A percentile compares a stretch with the other conserved stretches of the same genome.
These are phyloP conservation scores for Annona squamosa DNA, from an alignment of 164 flowering plant species.

Conservation along the genomic window DNA sequence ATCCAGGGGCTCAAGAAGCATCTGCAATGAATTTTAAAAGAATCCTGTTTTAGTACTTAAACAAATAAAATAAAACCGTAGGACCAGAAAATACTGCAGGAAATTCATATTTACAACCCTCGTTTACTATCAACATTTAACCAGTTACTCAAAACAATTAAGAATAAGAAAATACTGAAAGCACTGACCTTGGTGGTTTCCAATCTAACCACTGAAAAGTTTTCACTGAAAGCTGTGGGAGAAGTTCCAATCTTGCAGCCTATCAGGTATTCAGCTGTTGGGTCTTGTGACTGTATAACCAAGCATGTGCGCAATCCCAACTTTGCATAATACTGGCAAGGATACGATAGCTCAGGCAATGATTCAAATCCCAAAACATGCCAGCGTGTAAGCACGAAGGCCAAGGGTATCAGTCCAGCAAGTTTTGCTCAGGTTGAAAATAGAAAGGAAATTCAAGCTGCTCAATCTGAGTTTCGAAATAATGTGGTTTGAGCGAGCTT, in stretches of 20 bases:
- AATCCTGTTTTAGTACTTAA: background rate
- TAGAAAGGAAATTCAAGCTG: no score
- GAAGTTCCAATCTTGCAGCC: constrained; percentile 73
- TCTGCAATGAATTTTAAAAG: constrained; percentile 31
- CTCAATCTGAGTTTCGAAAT: no score
- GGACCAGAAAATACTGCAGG: no score
- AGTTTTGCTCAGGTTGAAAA: no score
- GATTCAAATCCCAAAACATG: background rate
- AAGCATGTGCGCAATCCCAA: constrained; percentile 70
- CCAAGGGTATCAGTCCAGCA: no score
- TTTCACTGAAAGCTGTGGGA: constrained; percentile 37
- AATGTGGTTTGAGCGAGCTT: no score
- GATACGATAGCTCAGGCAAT: constrained; percentile 5
- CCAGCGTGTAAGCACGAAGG: background rate
- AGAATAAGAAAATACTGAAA: constrained; percentile 3
- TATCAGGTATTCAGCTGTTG: constrained; percentile 69
- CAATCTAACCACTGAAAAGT: constrained; percentile 75
- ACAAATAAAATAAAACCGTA: no score
- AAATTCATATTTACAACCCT: no score
- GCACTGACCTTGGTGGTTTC: constrained; percentile 70
- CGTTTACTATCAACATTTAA: background rate
- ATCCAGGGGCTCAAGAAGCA: constrained; percentile 88
- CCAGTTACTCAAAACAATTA: constrained; percentile 5
- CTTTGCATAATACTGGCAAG: constrained; percentile 64
- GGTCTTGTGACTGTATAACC: constrained; percentile 81